Evolutionary conservation across 805 yeast species (phyloP), one percentile per base, ranked within the genome.

Genomic region (Brettanomyces naardenensis): DNA sequence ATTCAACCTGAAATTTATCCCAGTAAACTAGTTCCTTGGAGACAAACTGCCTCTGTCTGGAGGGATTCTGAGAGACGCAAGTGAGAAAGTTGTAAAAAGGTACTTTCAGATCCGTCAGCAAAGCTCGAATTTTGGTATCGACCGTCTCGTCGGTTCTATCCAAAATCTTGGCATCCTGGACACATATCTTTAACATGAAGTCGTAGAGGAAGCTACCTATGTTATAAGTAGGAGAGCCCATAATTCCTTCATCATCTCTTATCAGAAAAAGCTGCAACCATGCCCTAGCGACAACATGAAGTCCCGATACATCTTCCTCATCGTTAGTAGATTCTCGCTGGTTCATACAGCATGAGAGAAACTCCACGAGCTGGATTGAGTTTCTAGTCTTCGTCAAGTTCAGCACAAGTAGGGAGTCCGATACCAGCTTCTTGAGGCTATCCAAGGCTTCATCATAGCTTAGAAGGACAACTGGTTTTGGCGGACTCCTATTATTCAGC

Each of bases 1-100:
- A 69, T 29, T 70, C 69, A 7, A 83, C 92, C 51, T 90, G 97
- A 23, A 85, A 61, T 2, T 87, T 69, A 57, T 90, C 97, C 82
- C 90, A 85, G 3, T 69, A 46, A 33, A 70, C 49, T 39, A 77
- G 51, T 50, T 71, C 64, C 51, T 78, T 65, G 44, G 78, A 63
- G 49, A 80, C 61, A 44, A 81, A 73, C 54, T 86, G 95, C 44
- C 96, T 74, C 51, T 86, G 88, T 39, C 95, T 69, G 35, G 94
- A 76, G 26, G 87, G 78, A 50, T 90, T 90, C 54, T 79, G 80
- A 5, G 75, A 65, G 14, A 61, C 48, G 9, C 64, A 61, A 37
- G 68, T 65, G 19, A 69, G 51, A 63, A 64, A 59, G 48, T 70
- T 65, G 53, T 64, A 53, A 48, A 66, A 54, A 18, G 69, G 71